These are phyloP conservation scores for Ophiostoma novo-ulmi DNA, from an alignment of 2,329 filamentous ascomycete species.

Conservation along the genomic window DNA sequence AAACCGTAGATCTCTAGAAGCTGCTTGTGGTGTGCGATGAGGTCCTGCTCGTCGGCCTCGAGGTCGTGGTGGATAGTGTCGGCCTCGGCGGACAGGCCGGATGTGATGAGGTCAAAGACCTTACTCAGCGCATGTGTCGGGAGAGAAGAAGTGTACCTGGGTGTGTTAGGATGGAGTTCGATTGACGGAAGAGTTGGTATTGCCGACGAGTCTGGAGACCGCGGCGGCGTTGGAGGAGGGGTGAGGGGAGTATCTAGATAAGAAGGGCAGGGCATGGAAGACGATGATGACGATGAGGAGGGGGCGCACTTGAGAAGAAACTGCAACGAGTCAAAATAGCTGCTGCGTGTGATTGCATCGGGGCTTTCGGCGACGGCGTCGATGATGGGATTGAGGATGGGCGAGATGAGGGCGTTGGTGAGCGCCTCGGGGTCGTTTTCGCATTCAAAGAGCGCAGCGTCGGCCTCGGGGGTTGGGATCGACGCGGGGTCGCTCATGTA, in stretches of 20 bases:
- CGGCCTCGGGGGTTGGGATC: conserved; percentile 81
- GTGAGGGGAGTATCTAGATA: conserved; percentile 8
- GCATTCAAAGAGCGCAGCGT: conserved; percentile 77
- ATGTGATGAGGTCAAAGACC: conserved; percentile 84
- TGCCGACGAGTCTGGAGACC: neutral
- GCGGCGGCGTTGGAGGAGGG: conserved; percentile 2
- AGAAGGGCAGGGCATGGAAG: conserved; percentile 12
- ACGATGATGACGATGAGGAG: conserved; percentile 26
- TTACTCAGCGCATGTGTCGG: conserved; percentile 83
- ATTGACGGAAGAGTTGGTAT: neutral
- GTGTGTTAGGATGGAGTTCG: conserved; percentile 33
- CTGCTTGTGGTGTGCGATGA: conserved; percentile 79
- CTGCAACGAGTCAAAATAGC: conserved; percentile 86
- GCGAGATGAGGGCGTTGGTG: conserved; percentile 72
- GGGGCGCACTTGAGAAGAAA: conserved; percentile 88
- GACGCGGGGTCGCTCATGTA: conserved; percentile 89
- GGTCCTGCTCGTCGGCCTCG: conserved; percentile 86
- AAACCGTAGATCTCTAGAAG: conserved; percentile 92
- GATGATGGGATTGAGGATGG: conserved; percentile 82
- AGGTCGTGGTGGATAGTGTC: conserved; percentile 81
- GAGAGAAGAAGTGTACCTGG: conserved; percentile 74
- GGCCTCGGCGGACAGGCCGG: conserved; percentile 76
- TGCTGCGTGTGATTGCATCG: conserved; percentile 73
- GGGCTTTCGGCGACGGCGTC: conserved; percentile 89
- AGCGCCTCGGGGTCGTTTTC: conserved; percentile 86